A percentile compares a stretch with the other conserved stretches of the same genome.
phyloP scores from a whole-genome alignment of 2,329 filamentous ascomycete species.

The Juglanconis sp. region DNA sequence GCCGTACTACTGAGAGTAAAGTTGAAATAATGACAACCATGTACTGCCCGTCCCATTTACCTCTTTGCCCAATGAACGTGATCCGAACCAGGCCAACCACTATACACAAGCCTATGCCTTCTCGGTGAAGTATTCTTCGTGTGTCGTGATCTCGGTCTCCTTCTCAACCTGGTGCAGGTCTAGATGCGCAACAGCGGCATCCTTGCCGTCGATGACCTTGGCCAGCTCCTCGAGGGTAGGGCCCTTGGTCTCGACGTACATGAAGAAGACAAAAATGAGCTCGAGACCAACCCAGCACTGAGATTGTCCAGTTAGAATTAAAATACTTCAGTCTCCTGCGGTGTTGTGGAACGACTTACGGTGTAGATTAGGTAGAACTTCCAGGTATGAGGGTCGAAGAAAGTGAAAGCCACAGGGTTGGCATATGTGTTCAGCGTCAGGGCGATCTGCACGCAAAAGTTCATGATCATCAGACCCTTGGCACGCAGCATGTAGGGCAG shows the following conservation, averaged over 20 bases:
- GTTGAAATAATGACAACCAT: neutral
- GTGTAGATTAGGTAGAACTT: slow-evolving; percentile 57
- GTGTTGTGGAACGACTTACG: slow-evolving; percentile 29
- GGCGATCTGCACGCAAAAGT: slow-evolving; percentile 52
- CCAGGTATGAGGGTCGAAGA: slow-evolving; percentile 44
- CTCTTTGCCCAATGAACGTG: neutral
- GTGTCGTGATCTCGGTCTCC: slow-evolving; percentile 29
- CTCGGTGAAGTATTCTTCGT: slow-evolving; percentile 12
- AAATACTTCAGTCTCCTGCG: neutral
- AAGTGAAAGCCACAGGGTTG: slow-evolving; percentile 52
- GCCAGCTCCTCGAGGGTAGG: slow-evolving; percentile 65
- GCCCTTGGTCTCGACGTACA: slow-evolving; percentile 59
- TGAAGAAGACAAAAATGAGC: slow-evolving; percentile 53
- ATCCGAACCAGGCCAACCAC: neutral
- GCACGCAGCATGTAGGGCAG: slow-evolving; percentile 47
- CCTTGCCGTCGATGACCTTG: slow-evolving; percentile 63
- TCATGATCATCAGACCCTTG: slow-evolving; percentile 56
- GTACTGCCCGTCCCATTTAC: neutral
- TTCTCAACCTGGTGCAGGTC: slow-evolving; percentile 45
- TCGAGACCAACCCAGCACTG: slow-evolving; percentile 53
- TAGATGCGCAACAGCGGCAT: slow-evolving; percentile 45
- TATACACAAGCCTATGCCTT: neutral
- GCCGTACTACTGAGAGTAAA: neutral
- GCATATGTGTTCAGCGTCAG: slow-evolving; percentile 52
- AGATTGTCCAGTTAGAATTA: neutral